These are phyloP conservation scores for Drechslerella dactyloides DNA, from an alignment of 2,329 filamentous ascomycete species.

Conservation along the genomic window DNA sequence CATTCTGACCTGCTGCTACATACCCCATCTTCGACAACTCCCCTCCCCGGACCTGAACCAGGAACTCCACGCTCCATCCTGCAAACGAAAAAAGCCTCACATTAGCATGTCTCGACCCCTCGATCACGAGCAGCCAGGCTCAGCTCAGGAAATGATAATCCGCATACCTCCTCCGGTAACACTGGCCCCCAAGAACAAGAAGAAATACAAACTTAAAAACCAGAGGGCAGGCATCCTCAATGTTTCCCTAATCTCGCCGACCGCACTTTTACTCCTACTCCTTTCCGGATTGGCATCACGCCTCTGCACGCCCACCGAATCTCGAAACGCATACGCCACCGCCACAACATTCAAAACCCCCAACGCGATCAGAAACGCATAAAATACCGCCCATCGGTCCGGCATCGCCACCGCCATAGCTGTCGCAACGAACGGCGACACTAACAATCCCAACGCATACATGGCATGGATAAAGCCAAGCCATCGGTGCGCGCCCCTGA, in stretches of 20 bases:
- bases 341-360: constrained; percentile 63
- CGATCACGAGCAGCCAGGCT: too few species aligned
- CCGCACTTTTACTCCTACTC: constrained; percentile 58
- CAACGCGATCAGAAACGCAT: constrained; percentile 64
- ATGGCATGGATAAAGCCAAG: constrained; percentile 70
- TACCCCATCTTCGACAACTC: constrained; percentile 67
- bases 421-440: constrained; percentile 65
- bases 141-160: constrained; percentile 11
- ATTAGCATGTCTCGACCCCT: neutral
- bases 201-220: constrained; percentile 69
- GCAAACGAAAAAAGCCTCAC: neutral
- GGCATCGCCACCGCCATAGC: constrained; percentile 61
- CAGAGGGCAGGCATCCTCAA: constrained; percentile 63
- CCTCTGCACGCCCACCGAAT: constrained; percentile 58
- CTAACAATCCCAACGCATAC: constrained; percentile 66
- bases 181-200: constrained; percentile 67
- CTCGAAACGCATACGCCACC: constrained; percentile 63
- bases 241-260: constrained; percentile 61
- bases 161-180: constrained; percentile 62
- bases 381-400: constrained; percentile 65
- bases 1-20: constrained; percentile 67
- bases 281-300: constrained; percentile 35
- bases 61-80: constrained; percentile 71
- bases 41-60: constrained; percentile 67
- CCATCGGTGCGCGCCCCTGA: constrained; percentile 66